Evolutionary conservation across 768 basidiomycete genomes (phyloP), one percentile per base, ranked within the genome.

Genomic region (Pulveroboletus sp.): DNA sequence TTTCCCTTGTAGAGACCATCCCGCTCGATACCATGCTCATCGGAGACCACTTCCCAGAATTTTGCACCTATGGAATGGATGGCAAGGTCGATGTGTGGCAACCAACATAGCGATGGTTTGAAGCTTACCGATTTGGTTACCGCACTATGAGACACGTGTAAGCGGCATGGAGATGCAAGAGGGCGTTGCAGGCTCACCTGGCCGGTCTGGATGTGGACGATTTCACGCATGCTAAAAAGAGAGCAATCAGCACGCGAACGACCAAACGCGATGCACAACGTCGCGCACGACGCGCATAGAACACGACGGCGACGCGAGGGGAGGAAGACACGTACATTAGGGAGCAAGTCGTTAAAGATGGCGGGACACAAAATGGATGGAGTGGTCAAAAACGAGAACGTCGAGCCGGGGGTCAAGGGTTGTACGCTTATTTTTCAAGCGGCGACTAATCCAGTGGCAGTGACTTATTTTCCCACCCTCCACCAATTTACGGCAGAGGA

Each of bases 201-300:
- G 76, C 95, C 95, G 57, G 95, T 97, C 73, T 98, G 95, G 66
- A 98, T 85, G 76, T 98, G 95, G 70, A 98, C 94, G 75, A 98
- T 97, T 85, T 98, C 94, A 79, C 94, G 90, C 90, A 92, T 93
- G 79, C 90, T 92, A 61, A 37, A 63, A 66, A 61, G 55, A 51
- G 35, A 45, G 51, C 45, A 64, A 65, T 55, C 60, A 66, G 68
- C 52, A 45, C 16, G 27, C 43, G 40, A 52, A 40, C 44, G 43
- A 53, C 55, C 47, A 49, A 64, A 55, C 52, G 47, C 54, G 46
- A 40, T 12, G 40, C 41, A 16, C 37, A 48, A 55, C 45, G 45
- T 57, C 61, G 58, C 66, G 66, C 52, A 16, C 32, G 32, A 62
- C 66, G 51, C 61, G 57, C 49, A 61, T 58, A 42, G 60, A 56